Evolutionary conservation across 1,284 basidiomycete species (phyloP).

Genomic region (Cystobasidium pallidum): DNA sequence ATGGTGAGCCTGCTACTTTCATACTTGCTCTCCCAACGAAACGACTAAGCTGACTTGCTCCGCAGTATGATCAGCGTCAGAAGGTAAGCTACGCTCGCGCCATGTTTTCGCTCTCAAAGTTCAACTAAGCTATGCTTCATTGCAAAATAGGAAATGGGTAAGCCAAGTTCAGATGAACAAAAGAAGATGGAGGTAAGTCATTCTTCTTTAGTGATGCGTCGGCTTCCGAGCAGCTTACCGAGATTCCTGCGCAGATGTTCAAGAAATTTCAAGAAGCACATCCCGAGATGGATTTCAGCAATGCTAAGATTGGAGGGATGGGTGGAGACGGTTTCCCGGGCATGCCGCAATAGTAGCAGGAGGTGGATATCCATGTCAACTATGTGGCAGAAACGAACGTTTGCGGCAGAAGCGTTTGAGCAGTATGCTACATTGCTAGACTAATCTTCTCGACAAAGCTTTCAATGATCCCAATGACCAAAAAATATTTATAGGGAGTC

Average conservation of each 20-base stretch:
- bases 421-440: slow-evolving; percentile 9
- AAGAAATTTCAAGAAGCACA: slow-evolving; percentile 86
- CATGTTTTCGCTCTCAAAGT: background rate
- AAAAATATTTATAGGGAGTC: slow-evolving; percentile 29
- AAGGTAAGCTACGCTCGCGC: slow-evolving; percentile 64
- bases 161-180: slow-evolving; percentile 62
- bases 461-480: no score
- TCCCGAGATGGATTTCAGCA: slow-evolving; percentile 91
- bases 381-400: background rate
- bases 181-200: slow-evolving; percentile 57
- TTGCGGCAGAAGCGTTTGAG: no score
- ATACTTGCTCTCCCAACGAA: no score
- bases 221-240: no score
- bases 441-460: background rate
- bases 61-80: slow-evolving; percentile 94
- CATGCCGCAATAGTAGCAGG: background rate
- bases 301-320: slow-evolving; percentile 59
- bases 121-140: slow-evolving; percentile 13
- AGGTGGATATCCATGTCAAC: no score
- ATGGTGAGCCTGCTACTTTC: slow-evolving; percentile 71
- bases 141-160: slow-evolving; percentile 85
- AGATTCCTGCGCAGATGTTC: slow-evolving; percentile 65
- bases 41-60: no score
- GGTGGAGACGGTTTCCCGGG: slow-evolving; percentile 22
- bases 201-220: no score